These are phyloP conservation scores for Trifolium pratense DNA, from an alignment of 306 rosid genomes.

Conservation along the genomic window DNA sequence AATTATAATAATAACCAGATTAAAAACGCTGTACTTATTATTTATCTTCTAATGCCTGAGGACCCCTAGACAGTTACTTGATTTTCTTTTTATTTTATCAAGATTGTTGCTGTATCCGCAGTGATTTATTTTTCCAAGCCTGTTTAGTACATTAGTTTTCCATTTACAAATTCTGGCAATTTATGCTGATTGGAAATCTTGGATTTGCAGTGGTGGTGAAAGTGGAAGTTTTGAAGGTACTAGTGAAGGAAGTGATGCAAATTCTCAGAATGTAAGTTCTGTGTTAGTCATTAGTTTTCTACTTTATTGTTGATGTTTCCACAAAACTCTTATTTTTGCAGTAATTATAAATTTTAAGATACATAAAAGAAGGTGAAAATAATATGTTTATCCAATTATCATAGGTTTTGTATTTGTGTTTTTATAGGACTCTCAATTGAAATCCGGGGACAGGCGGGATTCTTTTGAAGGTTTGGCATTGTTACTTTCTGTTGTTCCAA, in stretches of 20 bases:
- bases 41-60: conserved; percentile 18
- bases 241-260: conserved; percentile 94
- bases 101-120: conserved; percentile 21
- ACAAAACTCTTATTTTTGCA: background rate
- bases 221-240: conserved; percentile 85
- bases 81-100: conserved; percentile 6
- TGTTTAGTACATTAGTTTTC: conserved; percentile 26
- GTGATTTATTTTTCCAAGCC: conserved; percentile 17
- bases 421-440: conserved; percentile 79
- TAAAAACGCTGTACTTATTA: conserved; percentile 15
- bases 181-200: conserved; percentile 52
- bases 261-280: conserved; percentile 89
- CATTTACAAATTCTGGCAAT: conserved; percentile 33
- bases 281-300: conserved; percentile 30
- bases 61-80: conserved; percentile 2
- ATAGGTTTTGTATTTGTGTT: background rate
- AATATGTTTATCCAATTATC: background rate
- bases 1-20: background rate
- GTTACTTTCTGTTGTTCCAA: conserved; percentile 38
- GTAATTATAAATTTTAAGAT: background rate
- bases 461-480: conserved; percentile 80
- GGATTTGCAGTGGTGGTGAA: conserved; percentile 87
- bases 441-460: conserved; percentile 81
- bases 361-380: background rate
- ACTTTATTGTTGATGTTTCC: conserved; percentile 1